phyloP scores from a whole-genome alignment of 257 asterid species.

The Nicotiana otophora region DNA sequence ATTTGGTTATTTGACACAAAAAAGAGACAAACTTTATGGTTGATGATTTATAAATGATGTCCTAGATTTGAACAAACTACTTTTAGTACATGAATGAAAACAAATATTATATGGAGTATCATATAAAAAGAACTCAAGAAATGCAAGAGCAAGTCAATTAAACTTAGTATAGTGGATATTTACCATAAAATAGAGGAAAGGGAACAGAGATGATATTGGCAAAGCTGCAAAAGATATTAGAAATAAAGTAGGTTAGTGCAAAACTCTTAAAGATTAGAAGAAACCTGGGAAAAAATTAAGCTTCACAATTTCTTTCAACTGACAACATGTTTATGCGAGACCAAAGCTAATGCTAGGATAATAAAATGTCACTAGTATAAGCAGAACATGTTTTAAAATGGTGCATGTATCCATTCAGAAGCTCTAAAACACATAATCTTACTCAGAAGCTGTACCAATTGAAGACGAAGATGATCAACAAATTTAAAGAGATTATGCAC shows the following conservation, averaged over 20 bases:
- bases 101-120: neutral
- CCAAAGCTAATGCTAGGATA: neutral
- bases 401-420: neutral
- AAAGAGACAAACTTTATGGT: too few species aligned
- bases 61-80: too few species aligned
- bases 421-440: neutral
- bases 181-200: slow-evolving; percentile 83
- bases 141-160: neutral
- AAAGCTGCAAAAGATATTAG: slow-evolving; percentile 41
- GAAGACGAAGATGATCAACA: neutral
- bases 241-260: neutral
- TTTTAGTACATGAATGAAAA: neutral
- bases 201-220: slow-evolving; percentile 71
- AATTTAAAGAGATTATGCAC: neutral
- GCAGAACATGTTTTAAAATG: neutral
- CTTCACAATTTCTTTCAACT: neutral
- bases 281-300: neutral
- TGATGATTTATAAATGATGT: too few species aligned
- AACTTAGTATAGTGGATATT: slow-evolving; percentile 11
- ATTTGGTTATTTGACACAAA: too few species aligned
- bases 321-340: neutral
- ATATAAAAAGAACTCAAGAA: neutral
- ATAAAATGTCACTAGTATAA: neutral
- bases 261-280: neutral
- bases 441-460: neutral